A percentile compares a stretch with the other conserved stretches of the same genome.
phyloP scores from a whole-genome alignment of 139 green algal species.

The Deuterostichococcus epilithicus region DNA sequence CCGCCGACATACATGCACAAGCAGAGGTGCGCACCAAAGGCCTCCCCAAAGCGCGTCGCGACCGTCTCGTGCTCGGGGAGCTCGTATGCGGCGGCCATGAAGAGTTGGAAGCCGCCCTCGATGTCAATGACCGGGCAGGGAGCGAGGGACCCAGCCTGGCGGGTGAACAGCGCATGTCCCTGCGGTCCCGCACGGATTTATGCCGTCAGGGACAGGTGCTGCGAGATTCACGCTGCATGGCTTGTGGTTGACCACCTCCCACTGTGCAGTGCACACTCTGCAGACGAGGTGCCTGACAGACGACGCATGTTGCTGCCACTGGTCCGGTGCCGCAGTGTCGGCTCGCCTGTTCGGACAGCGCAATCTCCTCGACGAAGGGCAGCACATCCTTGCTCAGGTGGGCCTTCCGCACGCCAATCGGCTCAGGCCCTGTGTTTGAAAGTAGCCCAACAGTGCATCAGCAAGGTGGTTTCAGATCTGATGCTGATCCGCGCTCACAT shows the following conservation, averaged over 20 bases:
- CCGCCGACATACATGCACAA: not conserved
- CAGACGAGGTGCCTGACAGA: too few relatives aligned
- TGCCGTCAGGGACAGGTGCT: too few relatives aligned
- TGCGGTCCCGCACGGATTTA: not conserved
- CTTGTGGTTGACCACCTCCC: too few relatives aligned
- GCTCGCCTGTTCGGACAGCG: conserved; percentile 25
- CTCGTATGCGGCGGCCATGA: conserved; percentile 5
- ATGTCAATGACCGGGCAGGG: conserved; percentile 7
- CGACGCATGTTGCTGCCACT: too few relatives aligned
- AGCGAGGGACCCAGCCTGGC: not conserved
- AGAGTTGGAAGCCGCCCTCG: conserved; percentile 6
- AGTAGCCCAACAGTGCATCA: not conserved
- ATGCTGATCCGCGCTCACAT: not conserved
- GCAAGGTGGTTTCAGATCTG: not conserved
- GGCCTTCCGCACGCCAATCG: conserved; percentile 32
- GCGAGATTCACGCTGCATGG: too few relatives aligned
- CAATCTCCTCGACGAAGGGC: conserved; percentile 30
- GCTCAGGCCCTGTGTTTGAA: conserved; percentile 12
- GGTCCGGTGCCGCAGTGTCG: too few relatives aligned
- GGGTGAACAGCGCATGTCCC: conserved; percentile 6
- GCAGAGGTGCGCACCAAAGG: conserved; percentile 6
- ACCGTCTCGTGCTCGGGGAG: conserved; percentile 7
- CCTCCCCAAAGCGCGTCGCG: conserved; percentile 13
- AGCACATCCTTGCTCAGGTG: conserved; percentile 18
- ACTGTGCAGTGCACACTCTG: too few relatives aligned